A percentile compares a stretch with the other conserved stretches of the same genome.
Conservation (phyloP, 306 rosid species). For the Ammopiptanthus mongolicus region DNA sequence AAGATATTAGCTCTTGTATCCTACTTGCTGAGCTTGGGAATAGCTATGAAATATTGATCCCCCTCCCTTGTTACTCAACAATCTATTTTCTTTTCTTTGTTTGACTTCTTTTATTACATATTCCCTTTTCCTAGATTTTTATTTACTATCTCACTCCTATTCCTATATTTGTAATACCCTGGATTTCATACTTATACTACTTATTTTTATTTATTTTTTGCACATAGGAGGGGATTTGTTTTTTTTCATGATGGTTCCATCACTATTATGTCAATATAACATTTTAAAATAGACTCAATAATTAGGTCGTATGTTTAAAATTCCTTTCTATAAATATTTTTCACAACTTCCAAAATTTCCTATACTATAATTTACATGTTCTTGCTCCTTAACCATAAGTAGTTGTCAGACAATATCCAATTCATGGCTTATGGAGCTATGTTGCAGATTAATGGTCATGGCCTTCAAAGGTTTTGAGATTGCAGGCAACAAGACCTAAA, state of each 20-base stretch:
- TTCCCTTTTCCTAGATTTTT: not conserved
- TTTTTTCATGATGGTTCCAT: not conserved
- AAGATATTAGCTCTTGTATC: conserved; percentile 55
- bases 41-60: conserved; percentile 11
- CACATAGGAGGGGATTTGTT: not conserved
- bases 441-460: conserved; percentile 38
- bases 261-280: conserved; percentile 1
- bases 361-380: conserved; percentile 13
- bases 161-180: not conserved
- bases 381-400: conserved; percentile 49
- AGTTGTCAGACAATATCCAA: conserved; percentile 35
- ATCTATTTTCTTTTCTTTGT: not conserved
- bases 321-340: not conserved
- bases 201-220: not conserved
- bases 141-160: not conserved
- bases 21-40: conserved; percentile 37
- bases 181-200: not conserved
- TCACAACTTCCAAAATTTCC: not conserved
- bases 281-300: not conserved
- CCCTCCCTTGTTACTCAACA: not conserved
- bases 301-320: conserved; percentile 8
- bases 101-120: not conserved
- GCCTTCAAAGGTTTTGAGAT: conserved; percentile 48
- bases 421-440: conserved; percentile 45
- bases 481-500: conserved; percentile 28